Conservation (phyloP, 1,284 basidiomycete genomes). For the Sphaerobolus stellatus region DNA sequence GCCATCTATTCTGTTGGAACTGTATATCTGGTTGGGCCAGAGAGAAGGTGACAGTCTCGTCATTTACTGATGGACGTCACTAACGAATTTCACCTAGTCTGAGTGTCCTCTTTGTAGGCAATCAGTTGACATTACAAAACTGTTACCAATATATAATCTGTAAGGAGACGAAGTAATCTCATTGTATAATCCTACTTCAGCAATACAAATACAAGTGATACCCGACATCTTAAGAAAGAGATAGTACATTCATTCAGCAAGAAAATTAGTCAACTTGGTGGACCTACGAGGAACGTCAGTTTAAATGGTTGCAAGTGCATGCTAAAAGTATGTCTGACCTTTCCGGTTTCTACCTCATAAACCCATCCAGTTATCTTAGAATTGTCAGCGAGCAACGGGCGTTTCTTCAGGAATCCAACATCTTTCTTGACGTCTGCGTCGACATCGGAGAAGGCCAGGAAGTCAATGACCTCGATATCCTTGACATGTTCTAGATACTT, state of each 20-base stretch:
- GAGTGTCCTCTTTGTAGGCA: conserved; percentile 90
- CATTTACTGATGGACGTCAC: not conserved
- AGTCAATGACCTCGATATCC: conserved; percentile 53
- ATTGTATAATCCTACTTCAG: not conserved
- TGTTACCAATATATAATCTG: conserved; percentile 85
- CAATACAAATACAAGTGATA: not conserved
- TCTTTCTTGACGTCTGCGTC: conserved; percentile 57
- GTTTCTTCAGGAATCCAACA: conserved; percentile 53
- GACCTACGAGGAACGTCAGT: not conserved
- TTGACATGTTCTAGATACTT: conserved; percentile 20
- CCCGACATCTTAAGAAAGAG: too few species aligned
- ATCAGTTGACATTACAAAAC: conserved; percentile 65
- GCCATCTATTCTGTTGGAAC: conserved; percentile 92
- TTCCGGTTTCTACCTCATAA: conserved; percentile 62
- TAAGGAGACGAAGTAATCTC: conserved; percentile 31
- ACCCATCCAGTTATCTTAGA: conserved; percentile 63
- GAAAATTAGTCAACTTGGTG: conserved; percentile 5
- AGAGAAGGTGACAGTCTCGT: conserved; percentile 64
- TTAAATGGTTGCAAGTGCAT: not conserved
- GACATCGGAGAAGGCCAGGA: conserved; percentile 54
- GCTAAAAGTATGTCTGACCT: conserved; percentile 35
- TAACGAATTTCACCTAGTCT: conserved; percentile 44
- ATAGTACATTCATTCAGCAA: too few species aligned
- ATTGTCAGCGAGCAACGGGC: conserved; percentile 54
- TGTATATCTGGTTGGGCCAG: conserved; percentile 87